Evolutionary conservation across 176 grass and related monocot species (phyloP), one percentile per base, ranked within the genome.

Genomic region (Oryza rufipogon): DNA sequence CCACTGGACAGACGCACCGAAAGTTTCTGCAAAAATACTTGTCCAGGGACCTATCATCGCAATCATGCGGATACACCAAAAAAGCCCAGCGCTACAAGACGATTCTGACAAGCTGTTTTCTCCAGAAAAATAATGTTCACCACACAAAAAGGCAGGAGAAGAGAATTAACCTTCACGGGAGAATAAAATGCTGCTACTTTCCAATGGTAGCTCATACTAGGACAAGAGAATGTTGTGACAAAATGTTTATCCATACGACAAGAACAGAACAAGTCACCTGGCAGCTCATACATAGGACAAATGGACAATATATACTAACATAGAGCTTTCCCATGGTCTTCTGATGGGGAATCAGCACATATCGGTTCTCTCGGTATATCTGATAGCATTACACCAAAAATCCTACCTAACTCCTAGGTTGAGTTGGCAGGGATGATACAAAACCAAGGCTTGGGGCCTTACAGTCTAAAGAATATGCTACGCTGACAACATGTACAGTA

Each of bases 401-500:
- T 51, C 75, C 84, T 74, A 83, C 28, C 79, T 75, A 90, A 19
- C 56, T 91, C 70, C 76, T 87, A 51, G 26, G 33, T 70, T 65
- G 71, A 71, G 64, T 26, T 75, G 85, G 76, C 42, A 87, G 56
- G 64, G 79, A 78, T 86, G 61, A 63, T 87, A 87, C 85, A 91
- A 91, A 84, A 84, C 75, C 52, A 71, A 76, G 80, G 85, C 70
- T 41, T 16, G 23, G 28, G 38, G 64, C 89, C 49, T 70, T 75
- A 16, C 88, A 3, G 51, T 87, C 60, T 80, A 82, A 86, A 90
- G 63, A 90, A 79, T 90, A 87, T 70, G 75, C 81, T 75, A 87
- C 19, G 1, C 70, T 69, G 32, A 90, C 39, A 68, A 87, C 75
- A 83, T 90, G 51, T 90, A 90, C 89, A 87, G 68, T 87, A 90